A percentile compares a stretch with the other conserved stretches of the same genome.
phyloP scores from a whole-genome alignment of 257 asterid genomes.

The Lavandula angustifolia region DNA sequence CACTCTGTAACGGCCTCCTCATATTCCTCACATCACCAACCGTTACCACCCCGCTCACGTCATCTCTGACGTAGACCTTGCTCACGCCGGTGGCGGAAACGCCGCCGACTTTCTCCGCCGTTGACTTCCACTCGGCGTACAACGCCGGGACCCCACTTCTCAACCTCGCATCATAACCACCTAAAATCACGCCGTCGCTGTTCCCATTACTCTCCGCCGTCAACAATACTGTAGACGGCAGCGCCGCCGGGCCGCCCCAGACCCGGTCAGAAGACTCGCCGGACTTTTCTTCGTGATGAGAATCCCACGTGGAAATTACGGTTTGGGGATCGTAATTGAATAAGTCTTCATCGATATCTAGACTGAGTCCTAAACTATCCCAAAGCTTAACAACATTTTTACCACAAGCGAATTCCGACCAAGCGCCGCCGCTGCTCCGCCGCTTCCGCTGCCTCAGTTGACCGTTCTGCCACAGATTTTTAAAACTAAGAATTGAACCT shows the following conservation, averaged over 20 bases:
- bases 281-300: slow-evolving; percentile 22
- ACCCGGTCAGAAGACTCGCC: slow-evolving; percentile 24
- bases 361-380: slow-evolving; percentile 71
- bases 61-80: slow-evolving; percentile 66
- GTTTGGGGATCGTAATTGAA: slow-evolving; percentile 36
- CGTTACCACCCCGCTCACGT: slow-evolving; percentile 51
- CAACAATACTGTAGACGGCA: slow-evolving; percentile 42
- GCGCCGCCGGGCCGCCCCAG: slow-evolving; percentile 34
- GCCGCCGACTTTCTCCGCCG: slow-evolving; percentile 31
- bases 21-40: slow-evolving; percentile 80
- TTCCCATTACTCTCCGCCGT: slow-evolving; percentile 46
- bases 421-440: slow-evolving; percentile 35
- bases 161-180: slow-evolving; percentile 71
- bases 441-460: slow-evolving; percentile 41
- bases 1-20: slow-evolving; percentile 46
- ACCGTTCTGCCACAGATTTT: slow-evolving; percentile 38
- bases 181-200: slow-evolving; percentile 50
- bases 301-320: slow-evolving; percentile 72
- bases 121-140: slow-evolving; percentile 60
- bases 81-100: slow-evolving; percentile 36
- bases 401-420: slow-evolving; percentile 60
- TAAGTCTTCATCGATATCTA: slow-evolving; percentile 63
- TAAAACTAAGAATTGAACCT: slow-evolving; percentile 40
- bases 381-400: slow-evolving; percentile 78
- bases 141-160: slow-evolving; percentile 51